phyloP scores from a whole-genome alignment of 1,284 basidiomycete species.

The Rhizopogon parksii region DNA sequence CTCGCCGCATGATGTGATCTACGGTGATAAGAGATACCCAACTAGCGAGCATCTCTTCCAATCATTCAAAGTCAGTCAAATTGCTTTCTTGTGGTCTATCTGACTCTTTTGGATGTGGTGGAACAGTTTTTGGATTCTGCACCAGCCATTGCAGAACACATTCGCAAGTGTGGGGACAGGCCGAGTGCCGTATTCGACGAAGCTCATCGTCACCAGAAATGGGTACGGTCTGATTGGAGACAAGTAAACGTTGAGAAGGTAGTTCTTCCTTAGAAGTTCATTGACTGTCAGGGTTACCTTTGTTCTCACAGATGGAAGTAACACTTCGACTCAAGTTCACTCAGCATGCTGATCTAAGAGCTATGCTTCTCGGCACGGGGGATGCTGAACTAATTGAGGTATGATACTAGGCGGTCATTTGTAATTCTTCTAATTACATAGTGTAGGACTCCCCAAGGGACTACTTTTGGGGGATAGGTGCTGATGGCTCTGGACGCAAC shows the following conservation, averaged over 20 bases:
- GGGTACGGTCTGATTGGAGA: constrained; percentile 54
- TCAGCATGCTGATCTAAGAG: constrained; percentile 49
- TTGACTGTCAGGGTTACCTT: neutral
- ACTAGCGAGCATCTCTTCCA: constrained; percentile 67
- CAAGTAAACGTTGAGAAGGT: constrained; percentile 57
- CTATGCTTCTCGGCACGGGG: constrained; percentile 50
- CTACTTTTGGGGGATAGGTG: constrained; percentile 63
- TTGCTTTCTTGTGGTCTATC: neutral
- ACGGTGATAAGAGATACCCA: constrained; percentile 53
- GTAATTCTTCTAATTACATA: neutral
- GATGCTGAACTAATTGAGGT: constrained; percentile 59
- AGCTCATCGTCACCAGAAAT: constrained; percentile 55
- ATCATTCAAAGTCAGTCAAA: constrained; percentile 48
- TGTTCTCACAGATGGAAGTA: constrained; percentile 47
- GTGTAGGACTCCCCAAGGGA: constrained; percentile 57
- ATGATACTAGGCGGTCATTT: constrained; percentile 8
- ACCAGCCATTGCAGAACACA: constrained; percentile 56
- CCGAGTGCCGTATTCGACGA: constrained; percentile 60
- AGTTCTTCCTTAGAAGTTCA: constrained; percentile 3
- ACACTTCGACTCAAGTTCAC: constrained; percentile 55
- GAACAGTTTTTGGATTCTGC: constrained; percentile 48
- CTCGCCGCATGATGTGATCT: constrained; percentile 50
- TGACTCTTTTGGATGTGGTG: neutral
- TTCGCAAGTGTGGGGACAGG: constrained; percentile 51
- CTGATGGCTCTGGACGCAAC: constrained; percentile 54